Evolutionary conservation across 768 basidiomycete species (phyloP).

Genomic region (Xanthoconium stramineum): DNA sequence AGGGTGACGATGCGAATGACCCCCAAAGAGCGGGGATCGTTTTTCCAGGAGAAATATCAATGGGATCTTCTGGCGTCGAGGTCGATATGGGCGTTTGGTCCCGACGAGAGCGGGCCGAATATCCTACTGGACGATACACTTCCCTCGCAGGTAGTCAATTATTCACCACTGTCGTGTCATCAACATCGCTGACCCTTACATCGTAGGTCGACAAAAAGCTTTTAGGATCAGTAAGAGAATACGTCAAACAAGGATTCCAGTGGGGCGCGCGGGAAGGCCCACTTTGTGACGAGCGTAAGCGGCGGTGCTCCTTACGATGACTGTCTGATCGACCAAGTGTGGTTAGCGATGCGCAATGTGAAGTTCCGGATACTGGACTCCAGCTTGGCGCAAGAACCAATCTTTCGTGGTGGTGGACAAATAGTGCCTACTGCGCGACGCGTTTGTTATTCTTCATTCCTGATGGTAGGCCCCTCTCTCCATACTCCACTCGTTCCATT

Average conservation of each 20-base stretch:
- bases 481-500: constrained; percentile 4
- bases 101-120: constrained; percentile 93
- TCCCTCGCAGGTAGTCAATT: constrained; percentile 72
- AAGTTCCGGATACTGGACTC: constrained; percentile 97
- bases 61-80: constrained; percentile 98
- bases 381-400: constrained; percentile 89
- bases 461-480: constrained; percentile 67
- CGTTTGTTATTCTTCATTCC: constrained; percentile 98
- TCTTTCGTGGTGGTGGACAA: constrained; percentile 97
- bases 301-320: not conserved
- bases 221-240: constrained; percentile 84
- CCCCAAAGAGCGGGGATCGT: constrained; percentile 89
- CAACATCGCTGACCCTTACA: not conserved
- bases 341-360: constrained; percentile 92
- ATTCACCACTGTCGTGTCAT: not conserved
- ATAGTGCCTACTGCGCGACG: constrained; percentile 98
- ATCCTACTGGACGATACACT: constrained; percentile 93
- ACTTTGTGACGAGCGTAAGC: constrained; percentile 96
- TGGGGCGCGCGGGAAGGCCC: constrained; percentile 99
- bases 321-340: not conserved
- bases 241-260: constrained; percentile 98
- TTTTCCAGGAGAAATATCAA: constrained; percentile 96
- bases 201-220: constrained; percentile 88
- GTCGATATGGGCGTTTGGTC: constrained; percentile 99
- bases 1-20: constrained; percentile 94